Conservation (phyloP, 306 rosid genomes). For the Vicia sativa region DNA sequence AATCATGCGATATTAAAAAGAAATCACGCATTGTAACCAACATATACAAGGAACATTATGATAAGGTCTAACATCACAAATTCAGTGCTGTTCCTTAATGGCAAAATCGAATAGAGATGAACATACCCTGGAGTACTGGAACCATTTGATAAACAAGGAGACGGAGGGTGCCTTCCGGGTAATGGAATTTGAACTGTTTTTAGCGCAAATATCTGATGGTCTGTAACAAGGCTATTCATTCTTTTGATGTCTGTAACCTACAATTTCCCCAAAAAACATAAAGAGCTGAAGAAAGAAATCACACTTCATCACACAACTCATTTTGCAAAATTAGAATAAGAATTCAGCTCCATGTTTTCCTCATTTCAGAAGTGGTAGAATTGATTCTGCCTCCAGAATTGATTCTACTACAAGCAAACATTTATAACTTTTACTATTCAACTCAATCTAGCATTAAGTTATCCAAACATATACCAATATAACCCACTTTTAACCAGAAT, state of each 20-base stretch:
- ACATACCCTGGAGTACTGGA: conserved; percentile 44
- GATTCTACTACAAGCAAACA: no score
- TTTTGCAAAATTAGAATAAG: conserved; percentile 6
- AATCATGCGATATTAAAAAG: neutral
- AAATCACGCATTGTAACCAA: conserved; percentile 4
- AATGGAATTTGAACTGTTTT: conserved; percentile 79
- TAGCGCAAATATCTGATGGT: conserved; percentile 89
- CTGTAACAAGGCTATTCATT: conserved; percentile 87
- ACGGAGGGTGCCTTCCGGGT: conserved; percentile 94
- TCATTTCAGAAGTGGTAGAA: conserved; percentile 16
- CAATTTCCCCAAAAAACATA: conserved; percentile 21
- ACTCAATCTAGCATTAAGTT: neutral
- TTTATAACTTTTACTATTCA: no score
- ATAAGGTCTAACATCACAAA: no score
- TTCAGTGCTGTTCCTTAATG: neutral
- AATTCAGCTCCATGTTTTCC: neutral
- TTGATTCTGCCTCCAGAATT: no score
- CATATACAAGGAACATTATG: neutral
- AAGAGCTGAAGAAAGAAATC: conserved; percentile 30
- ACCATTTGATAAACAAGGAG: conserved; percentile 69
- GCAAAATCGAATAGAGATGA: conserved; percentile 15
- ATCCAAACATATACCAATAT: neutral
- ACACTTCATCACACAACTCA: conserved; percentile 1
- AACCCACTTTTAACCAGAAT: no score
- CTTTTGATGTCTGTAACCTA: conserved; percentile 78